phyloP scores from a whole-genome alignment of 2,329 filamentous ascomycete species.

The Aspergillus ibericus region DNA sequence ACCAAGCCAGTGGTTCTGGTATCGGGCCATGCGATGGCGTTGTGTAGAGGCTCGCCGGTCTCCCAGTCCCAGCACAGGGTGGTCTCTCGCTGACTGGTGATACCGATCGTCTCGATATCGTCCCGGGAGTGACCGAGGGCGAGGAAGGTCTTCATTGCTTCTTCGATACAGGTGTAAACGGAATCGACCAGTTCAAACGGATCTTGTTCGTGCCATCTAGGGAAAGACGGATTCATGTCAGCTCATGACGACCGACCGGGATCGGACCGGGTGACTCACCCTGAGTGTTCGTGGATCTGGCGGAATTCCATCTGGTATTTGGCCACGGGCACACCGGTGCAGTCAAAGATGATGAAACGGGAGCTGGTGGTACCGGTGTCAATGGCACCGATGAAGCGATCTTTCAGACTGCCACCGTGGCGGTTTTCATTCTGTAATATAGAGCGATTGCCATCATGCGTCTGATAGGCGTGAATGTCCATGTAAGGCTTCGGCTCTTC shows the following conservation, averaged over 20 bases:
- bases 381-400: conserved; percentile 75
- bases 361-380: conserved; percentile 90
- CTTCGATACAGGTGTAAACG: conserved; percentile 76
- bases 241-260: not conserved
- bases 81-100: conserved; percentile 90
- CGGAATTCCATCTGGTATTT: conserved; percentile 84
- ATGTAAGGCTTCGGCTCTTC: conserved; percentile 18
- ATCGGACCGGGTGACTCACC: conserved; percentile 59
- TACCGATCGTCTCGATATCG: conserved; percentile 74
- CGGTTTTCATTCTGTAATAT: conserved; percentile 36
- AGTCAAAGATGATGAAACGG: conserved; percentile 87
- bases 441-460: conserved; percentile 37
- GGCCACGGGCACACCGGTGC: conserved; percentile 72
- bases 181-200: conserved; percentile 73
- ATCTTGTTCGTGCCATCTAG: conserved; percentile 87
- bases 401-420: conserved; percentile 34
- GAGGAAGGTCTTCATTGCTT: conserved; percentile 69
- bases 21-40: conserved; percentile 89
- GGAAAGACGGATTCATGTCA: not conserved
- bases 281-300: conserved; percentile 80
- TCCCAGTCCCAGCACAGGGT: conserved; percentile 79
- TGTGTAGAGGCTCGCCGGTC: conserved; percentile 77
- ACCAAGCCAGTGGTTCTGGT: conserved; percentile 76
- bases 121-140: conserved; percentile 65
- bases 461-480: conserved; percentile 30